Base-by-base conservation (phyloP, 202 grass and related monocot species). In the Schoenoplectus triqueter region DNA sequence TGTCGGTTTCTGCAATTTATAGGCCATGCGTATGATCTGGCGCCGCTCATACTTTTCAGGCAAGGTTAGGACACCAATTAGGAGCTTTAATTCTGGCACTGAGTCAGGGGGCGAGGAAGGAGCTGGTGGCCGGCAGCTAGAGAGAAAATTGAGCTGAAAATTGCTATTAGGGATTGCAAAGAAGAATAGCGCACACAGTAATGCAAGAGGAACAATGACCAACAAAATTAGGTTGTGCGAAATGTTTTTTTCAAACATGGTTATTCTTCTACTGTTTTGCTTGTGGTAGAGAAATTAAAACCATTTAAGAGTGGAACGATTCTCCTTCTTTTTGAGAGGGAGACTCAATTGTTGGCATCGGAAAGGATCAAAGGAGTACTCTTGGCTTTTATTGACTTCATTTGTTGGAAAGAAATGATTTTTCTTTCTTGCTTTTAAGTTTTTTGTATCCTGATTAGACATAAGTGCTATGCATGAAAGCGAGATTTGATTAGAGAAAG, bases 21-120 rank as follows among this genome's bases (percentile, higher is more conserved):
- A 77, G 1, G 83, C 71, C 59, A 51, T 85, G 52, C 71, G 83
- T 85, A 85, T 64, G 18, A 74, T 73, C 21, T 74, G 50, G 5
- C 71, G 83, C 9, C 68, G 68, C 22, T 85, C 31, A 40, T 85
- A 74, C 59, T 65, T 74, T 49, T 85, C 83, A 9, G 83, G 42
- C 2, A 85, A 10, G 6, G 83, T 77, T 64, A 77, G 41, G 69
- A 73, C 8, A 10, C 69, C 83, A 10, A 85, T 52, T 59, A 83
- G 5, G 18, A 83, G 19, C 47, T 83, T 83, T 21, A 83, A 42
- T 44, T 83, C 81, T 2, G 81, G 65, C 0, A 13, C 20, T 2
- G 20, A 64, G 17, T 64, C 40, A 7, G 42, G 55, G 49, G 54
- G 5, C 0, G 55, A 61, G 9, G 83, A 56, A 13, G 18, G 56